Evolutionary conservation across 2,329 filamentous ascomycete species (phyloP).

Genomic region (Aspergillus flavus): DNA sequence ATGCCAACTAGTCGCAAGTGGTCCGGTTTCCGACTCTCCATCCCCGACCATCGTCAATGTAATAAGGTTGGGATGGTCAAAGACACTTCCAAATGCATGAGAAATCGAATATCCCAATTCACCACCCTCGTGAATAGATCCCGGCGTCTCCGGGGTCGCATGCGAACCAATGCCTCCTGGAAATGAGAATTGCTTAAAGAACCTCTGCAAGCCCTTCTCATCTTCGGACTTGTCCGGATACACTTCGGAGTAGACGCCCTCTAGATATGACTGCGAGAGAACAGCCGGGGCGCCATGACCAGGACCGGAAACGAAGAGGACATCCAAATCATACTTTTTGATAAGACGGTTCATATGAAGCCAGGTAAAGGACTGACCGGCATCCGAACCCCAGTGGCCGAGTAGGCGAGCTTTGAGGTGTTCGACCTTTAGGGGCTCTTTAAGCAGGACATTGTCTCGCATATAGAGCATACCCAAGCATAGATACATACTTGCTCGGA

Average conservation of each 20-base stretch:
- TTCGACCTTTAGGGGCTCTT: conserved; percentile 67
- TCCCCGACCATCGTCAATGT: conserved; percentile 78
- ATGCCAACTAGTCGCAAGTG: conserved; percentile 78
- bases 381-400: conserved; percentile 77
- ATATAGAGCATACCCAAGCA: conserved; percentile 81
- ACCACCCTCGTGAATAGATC: conserved; percentile 76
- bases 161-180: conserved; percentile 78
- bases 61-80: conserved; percentile 74
- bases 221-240: conserved; percentile 74
- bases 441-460: conserved; percentile 71
- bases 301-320: conserved; percentile 73
- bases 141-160: conserved; percentile 77
- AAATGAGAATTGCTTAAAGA: conserved; percentile 84
- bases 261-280: conserved; percentile 74
- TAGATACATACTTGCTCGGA: conserved; percentile 73
- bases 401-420: conserved; percentile 74
- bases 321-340: conserved; percentile 75
- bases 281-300: conserved; percentile 78
- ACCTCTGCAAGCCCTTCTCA: conserved; percentile 68
- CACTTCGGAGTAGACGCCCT: conserved; percentile 76
- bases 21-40: conserved; percentile 79
- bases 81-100: conserved; percentile 76
- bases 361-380: conserved; percentile 79
- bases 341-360: conserved; percentile 82
- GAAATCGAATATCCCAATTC: conserved; percentile 81